Percentiles rank a stretch among this genome's conserved stretches.
Conservation (phyloP, 139 green algal species). For the Zygnema circumcarinatum region DNA sequence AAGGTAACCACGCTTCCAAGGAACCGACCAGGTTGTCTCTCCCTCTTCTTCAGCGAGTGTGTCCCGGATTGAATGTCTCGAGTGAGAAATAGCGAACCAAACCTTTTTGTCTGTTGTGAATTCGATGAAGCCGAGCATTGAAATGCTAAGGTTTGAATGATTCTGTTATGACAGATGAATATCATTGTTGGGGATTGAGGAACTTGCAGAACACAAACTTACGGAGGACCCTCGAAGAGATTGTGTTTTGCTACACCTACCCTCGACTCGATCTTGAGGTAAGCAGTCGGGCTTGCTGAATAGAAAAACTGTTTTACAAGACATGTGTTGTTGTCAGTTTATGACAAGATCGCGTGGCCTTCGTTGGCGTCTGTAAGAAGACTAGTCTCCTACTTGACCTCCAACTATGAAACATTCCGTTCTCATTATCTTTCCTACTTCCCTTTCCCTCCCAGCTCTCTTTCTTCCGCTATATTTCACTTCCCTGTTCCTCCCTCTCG, state of each 20-base stretch:
- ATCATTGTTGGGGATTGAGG: too few species aligned
- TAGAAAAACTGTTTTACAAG: not conserved
- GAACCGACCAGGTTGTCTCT: too few species aligned
- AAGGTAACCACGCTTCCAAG: too few species aligned
- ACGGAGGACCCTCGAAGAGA: slow-evolving; percentile 62
- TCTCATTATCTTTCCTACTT: not conserved
- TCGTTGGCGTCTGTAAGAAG: not conserved
- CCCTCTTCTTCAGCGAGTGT: too few species aligned
- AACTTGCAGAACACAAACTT: slow-evolving; percentile 12
- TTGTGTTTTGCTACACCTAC: slow-evolving; percentile 90
- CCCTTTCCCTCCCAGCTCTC: not conserved
- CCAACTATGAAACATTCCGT: too few species aligned
- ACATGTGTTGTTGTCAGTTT: not conserved
- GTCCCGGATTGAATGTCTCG: too few species aligned
- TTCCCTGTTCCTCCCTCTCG: not conserved
- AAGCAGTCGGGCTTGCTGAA: not conserved
- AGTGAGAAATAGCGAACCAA: too few species aligned
- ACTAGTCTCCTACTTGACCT: too few species aligned
- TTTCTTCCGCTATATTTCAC: not conserved
- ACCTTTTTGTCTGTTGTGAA: too few species aligned
- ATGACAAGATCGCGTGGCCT: not conserved
- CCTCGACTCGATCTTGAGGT: slow-evolving; percentile 93
- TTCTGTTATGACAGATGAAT: too few species aligned
- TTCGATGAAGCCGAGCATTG: too few species aligned
- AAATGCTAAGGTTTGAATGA: too few species aligned